Conservation (phyloP, 345 rosid species). For the Eucalyptus dawsonii region DNA sequence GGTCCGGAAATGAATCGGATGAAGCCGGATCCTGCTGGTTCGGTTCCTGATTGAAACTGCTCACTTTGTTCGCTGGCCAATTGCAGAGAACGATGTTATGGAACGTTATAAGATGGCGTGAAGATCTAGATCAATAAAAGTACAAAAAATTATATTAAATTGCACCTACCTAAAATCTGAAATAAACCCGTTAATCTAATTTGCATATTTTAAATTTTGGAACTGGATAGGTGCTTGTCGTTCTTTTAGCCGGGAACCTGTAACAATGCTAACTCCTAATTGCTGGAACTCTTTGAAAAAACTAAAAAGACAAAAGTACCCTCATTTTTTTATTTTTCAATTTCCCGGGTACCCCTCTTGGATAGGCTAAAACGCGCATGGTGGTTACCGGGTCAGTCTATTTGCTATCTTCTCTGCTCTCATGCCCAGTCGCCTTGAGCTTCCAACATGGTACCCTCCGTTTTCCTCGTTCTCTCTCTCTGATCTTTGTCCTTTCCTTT, state of each 20-base stretch:
- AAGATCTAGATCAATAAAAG: no score
- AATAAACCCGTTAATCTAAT: rapidly evolving
- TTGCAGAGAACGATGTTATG: no score
- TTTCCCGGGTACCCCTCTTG: not conserved
- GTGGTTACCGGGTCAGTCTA: not conserved
- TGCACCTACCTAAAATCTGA: no score
- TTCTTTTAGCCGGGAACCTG: no score
- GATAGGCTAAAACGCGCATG: not conserved
- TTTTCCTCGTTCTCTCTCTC: not conserved
- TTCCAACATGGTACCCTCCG: not conserved
- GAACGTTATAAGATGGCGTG: rapidly evolving
- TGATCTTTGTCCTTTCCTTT: not conserved
- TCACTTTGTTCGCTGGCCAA: no score
- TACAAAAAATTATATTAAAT: rapidly evolving
- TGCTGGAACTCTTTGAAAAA: no score
- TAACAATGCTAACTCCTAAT: rapidly evolving
- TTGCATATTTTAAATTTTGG: rapidly evolving
- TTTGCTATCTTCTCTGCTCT: not conserved
- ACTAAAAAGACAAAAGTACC: not conserved
- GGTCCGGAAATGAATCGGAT: no score
- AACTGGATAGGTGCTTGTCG: rapidly evolving
- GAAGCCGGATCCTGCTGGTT: no score
- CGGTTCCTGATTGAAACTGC: no score
- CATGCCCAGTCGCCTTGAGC: not conserved
- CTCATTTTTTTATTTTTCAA: not conserved